Conservation (phyloP, 2,329 filamentous ascomycete genomes). For the Colletotrichum neosansevieriae region DNA sequence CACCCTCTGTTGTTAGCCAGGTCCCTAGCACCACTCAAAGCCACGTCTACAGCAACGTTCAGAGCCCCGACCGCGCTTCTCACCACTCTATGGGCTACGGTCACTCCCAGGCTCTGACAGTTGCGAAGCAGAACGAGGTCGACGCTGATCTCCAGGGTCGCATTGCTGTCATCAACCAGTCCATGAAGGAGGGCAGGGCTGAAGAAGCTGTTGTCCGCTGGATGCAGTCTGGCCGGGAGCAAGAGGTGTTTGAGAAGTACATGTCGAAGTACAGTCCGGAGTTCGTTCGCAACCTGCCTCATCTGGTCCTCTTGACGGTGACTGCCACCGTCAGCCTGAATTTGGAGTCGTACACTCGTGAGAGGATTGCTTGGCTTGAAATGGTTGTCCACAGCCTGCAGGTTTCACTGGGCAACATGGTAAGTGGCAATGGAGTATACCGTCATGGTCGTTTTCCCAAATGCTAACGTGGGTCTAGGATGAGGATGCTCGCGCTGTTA, state of each 20-base stretch:
- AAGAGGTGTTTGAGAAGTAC: slow-evolving; percentile 71
- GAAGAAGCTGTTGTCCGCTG: slow-evolving; percentile 75
- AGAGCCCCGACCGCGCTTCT: slow-evolving; percentile 38
- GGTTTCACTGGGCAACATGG: slow-evolving; percentile 60
- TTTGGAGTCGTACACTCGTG: slow-evolving; percentile 65
- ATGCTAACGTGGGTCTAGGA: slow-evolving; percentile 57
- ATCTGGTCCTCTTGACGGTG: slow-evolving; percentile 73
- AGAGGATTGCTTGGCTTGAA: slow-evolving; percentile 72
- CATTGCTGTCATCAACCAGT: slow-evolving; percentile 69
- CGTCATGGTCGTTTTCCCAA: not conserved
- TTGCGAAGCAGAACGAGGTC: slow-evolving; percentile 35
- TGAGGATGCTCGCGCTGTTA: slow-evolving; percentile 65
- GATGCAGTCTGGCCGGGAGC: slow-evolving; percentile 73
- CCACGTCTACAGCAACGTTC: slow-evolving; percentile 44
- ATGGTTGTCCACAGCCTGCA: slow-evolving; percentile 68
- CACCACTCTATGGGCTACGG: slow-evolving; percentile 39
- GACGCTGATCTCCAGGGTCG: slow-evolving; percentile 66
- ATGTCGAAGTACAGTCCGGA: slow-evolving; percentile 63
- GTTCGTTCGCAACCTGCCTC: slow-evolving; percentile 68
- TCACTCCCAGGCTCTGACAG: slow-evolving; percentile 40
- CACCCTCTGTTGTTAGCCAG: slow-evolving; percentile 35
- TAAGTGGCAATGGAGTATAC: slow-evolving; percentile 53
- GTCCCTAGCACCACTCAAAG: slow-evolving; percentile 37
- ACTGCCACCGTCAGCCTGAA: slow-evolving; percentile 73
- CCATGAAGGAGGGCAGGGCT: slow-evolving; percentile 71